These are phyloP conservation scores for Elasticomyces elasticus DNA, from an alignment of 495 filamentous ascomycete species.

Conservation along the genomic window DNA sequence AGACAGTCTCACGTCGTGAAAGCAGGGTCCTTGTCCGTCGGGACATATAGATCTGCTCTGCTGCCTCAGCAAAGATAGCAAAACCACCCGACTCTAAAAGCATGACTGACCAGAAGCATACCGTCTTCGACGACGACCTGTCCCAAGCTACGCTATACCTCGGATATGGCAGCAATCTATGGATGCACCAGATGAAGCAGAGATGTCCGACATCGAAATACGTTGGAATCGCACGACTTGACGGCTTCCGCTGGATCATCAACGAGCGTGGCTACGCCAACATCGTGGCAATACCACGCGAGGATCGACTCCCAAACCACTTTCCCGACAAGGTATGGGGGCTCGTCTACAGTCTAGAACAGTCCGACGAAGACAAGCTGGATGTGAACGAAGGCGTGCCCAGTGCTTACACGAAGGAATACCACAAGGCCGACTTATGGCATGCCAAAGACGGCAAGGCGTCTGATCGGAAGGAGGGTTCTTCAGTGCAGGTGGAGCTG, in stretches of 20 bases:
- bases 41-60: too few relatives aligned
- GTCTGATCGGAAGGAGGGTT: conserved; percentile 24
- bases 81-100: too few relatives aligned
- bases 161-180: conserved; percentile 66
- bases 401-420: conserved; percentile 41
- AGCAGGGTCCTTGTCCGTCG: too few relatives aligned
- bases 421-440: conserved; percentile 36
- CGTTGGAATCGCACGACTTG: conserved; percentile 40
- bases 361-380: conserved; percentile 38
- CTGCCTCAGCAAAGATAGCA: too few relatives aligned
- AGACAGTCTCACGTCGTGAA: too few relatives aligned
- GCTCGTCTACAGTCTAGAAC: conserved; percentile 41
- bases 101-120: too few relatives aligned
- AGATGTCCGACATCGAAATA: conserved; percentile 49
- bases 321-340: conserved; percentile 35
- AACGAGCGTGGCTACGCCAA: conserved; percentile 62
- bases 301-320: background rate
- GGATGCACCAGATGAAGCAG: conserved; percentile 51
- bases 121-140: background rate
- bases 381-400: conserved; percentile 53
- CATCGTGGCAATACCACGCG: conserved; percentile 35
- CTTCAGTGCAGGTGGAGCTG: conserved; percentile 24
- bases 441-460: conserved; percentile 32
- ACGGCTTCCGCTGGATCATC: conserved; percentile 55
- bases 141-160: conserved; percentile 45